Evolutionary conservation across 2,329 filamentous ascomycete species (phyloP), one percentile per base, ranked within the genome.

Genomic region (Ilyonectria sp.): DNA sequence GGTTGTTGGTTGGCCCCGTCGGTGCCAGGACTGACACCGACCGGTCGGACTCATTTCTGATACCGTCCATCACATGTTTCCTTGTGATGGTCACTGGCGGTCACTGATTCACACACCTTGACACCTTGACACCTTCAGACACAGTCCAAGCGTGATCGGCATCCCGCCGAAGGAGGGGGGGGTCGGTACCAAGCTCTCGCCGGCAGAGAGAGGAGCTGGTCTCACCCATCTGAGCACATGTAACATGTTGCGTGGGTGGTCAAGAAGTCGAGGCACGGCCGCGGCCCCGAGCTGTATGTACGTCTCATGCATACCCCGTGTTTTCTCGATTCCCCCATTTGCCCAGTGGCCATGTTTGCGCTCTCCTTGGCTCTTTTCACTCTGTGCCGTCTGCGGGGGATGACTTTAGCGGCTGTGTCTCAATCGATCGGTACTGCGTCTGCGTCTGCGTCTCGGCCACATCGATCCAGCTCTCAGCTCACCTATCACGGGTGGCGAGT

Each of bases 281-380:
- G 49, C 49, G 29, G 29, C 49, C 17, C 46, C 23, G 46, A 49
- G 46, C 46, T 52, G 49, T 52, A 29, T 52, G 47, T 52, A 52
- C 33, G 47, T 37, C 35, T 37, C 26, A 19, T 52, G 49, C 37
- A 15, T 52, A 52, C 49, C 49, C 49, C 49, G 49, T 52, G 49
- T 52, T 52, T 52, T 29, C 49, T 52, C 29, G 9, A 52, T 33
- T 5, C 29, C n/a, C n/a, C 29, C n/a, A n/a, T 11, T 33, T 29
- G 49, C 1, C 17, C 26, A n/a, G 26, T n/a, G 17, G 11, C 23
- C 47, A 15, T 15, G 21, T 26, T 21, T 29, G 7, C 17, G 47
- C 37, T 40, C 13, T 50, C 47, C 29, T 50, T 50, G 47, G 15
- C 26, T 50, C 47, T 29, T n/a, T 9, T 31, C 10, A 17, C 17